Conservation (phyloP, 441 rosid species). For the Pelargonium fulgidum region DNA sequence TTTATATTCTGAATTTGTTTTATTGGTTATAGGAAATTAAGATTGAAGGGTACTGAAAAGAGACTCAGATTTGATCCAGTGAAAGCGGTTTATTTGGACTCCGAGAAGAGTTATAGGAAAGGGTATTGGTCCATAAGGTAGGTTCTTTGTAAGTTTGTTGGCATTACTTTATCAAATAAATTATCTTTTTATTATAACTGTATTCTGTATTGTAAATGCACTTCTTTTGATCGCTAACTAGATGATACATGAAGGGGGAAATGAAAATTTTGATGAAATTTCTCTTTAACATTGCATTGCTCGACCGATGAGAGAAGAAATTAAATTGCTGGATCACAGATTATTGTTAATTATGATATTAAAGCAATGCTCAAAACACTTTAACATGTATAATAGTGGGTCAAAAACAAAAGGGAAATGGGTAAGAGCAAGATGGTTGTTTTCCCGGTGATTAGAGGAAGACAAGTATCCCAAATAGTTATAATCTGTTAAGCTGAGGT, state of each 20-base stretch:
- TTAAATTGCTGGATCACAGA: background rate
- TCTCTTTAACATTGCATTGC: background rate
- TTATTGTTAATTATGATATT: background rate
- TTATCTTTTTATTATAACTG: too few species aligned
- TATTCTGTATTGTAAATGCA: background rate
- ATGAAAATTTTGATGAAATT: background rate
- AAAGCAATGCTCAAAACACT: background rate
- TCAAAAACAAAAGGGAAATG: background rate
- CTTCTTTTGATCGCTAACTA: background rate
- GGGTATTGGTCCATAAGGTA: conserved; percentile 94
- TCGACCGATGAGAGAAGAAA: background rate
- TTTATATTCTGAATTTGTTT: too few species aligned
- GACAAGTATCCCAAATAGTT: too few species aligned
- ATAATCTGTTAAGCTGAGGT: too few species aligned
- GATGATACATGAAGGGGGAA: background rate
- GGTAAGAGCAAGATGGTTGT: background rate
- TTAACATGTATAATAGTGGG: too few species aligned
- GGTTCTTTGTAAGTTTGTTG: background rate
- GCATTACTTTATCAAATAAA: background rate
- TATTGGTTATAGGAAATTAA: background rate
- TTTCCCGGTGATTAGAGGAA: too few species aligned
- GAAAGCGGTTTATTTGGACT: conserved; percentile 47
- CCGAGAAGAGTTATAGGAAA: conserved; percentile 30
- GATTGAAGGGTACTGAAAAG: background rate
- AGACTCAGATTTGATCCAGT: conserved; percentile 14